A percentile compares a stretch with the other conserved stretches of the same genome.
phyloP scores from a whole-genome alignment of 1,139 yeast species.

The Suhomyces wounanorum region DNA sequence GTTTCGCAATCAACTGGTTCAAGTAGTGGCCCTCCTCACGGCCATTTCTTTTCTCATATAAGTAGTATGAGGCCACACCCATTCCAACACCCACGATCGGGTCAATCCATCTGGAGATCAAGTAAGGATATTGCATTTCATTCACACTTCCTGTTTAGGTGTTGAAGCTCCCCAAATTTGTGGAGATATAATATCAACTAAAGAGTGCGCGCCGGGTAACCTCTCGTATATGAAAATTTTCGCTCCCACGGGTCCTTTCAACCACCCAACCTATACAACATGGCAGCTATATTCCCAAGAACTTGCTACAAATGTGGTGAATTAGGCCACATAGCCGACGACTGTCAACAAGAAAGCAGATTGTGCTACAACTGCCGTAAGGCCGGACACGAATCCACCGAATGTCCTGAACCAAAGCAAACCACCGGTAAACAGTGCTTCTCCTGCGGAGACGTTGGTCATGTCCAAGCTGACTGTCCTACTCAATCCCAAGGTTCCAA shows the following conservation, averaged over 20 bases:
- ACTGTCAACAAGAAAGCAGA: conserved; percentile 79
- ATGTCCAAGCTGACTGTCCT: conserved; percentile 69
- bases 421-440: conserved; percentile 84
- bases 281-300: conserved; percentile 75
- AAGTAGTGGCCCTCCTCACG: conserved; percentile 59
- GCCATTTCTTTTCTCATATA: conserved; percentile 57
- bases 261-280: conserved; percentile 17
- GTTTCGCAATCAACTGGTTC: conserved; percentile 48
- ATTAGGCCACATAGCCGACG: conserved; percentile 88
- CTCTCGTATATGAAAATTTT: conserved; percentile 14
- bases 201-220: conserved; percentile 16
- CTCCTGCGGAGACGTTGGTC: conserved; percentile 78
- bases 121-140: conserved; percentile 40
- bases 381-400: conserved; percentile 88
- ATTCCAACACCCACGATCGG: conserved; percentile 60
- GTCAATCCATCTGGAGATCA: conserved; percentile 46
- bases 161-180: neutral
- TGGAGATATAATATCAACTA: neutral
- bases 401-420: conserved; percentile 86
- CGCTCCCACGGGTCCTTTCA: conserved; percentile 4
- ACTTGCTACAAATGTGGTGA: conserved; percentile 93
- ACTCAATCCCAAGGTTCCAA: conserved; percentile 50
- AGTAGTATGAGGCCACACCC: conserved; percentile 61
- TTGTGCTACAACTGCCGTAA: conserved; percentile 91
- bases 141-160: neutral